phyloP scores from a whole-genome alignment of 2,329 filamentous ascomycete species.

The Geosmithia putterillii region DNA sequence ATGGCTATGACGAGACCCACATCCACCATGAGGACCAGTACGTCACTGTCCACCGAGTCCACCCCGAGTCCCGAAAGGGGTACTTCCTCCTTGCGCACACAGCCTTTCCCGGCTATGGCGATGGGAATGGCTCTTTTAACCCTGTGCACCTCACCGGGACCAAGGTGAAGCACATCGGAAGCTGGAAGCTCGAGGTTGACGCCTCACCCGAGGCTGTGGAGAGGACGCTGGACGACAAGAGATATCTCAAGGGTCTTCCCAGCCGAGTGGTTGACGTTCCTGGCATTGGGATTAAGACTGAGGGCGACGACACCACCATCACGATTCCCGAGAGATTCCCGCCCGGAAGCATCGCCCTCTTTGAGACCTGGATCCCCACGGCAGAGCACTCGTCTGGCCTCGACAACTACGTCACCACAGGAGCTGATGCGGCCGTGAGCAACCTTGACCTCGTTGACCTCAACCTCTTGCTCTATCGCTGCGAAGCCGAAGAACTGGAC shows the following conservation, averaged over 20 bases:
- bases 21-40: slow-evolving; percentile 96
- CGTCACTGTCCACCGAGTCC: slow-evolving; percentile 89
- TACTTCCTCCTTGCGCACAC: slow-evolving; percentile 95
- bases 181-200: slow-evolving; percentile 88
- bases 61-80: slow-evolving; percentile 82
- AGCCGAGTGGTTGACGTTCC: slow-evolving; percentile 65
- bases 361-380: slow-evolving; percentile 89
- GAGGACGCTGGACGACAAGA: slow-evolving; percentile 54
- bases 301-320: slow-evolving; percentile 65
- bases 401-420: slow-evolving; percentile 76
- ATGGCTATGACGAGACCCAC: slow-evolving; percentile 89
- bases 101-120: slow-evolving; percentile 82
- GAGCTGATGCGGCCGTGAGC: slow-evolving; percentile 65
- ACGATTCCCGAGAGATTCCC: slow-evolving; percentile 74
- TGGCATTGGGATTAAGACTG: slow-evolving; percentile 60
- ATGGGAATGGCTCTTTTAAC: slow-evolving; percentile 68
- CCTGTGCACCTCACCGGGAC: slow-evolving; percentile 75
- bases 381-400: slow-evolving; percentile 75
- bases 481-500: slow-evolving; percentile 77
- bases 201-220: slow-evolving; percentile 56
- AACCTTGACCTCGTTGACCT: slow-evolving; percentile 68
- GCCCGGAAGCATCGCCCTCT: slow-evolving; percentile 86
- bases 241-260: slow-evolving; percentile 68
- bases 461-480: slow-evolving; percentile 85
- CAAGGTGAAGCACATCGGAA: slow-evolving; percentile 73